Evolutionary conservation across 805 yeast genomes (phyloP).

Genomic region (Jamesozyma gamospora): DNA sequence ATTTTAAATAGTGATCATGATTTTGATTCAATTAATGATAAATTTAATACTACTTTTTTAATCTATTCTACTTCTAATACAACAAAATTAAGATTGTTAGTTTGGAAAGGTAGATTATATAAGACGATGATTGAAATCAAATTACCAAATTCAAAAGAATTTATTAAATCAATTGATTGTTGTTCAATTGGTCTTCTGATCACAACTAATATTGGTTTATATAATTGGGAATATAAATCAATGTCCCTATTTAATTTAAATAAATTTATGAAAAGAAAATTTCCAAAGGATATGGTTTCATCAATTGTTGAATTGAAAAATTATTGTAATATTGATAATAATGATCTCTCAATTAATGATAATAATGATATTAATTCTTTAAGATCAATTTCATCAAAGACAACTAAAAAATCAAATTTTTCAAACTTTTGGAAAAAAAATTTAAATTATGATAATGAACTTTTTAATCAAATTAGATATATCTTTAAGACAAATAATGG

Average conservation of each 20-base stretch:
- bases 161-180: conserved; percentile 12
- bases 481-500: conserved; percentile 5
- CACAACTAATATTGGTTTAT: conserved; percentile 16
- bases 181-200: conserved; percentile 13
- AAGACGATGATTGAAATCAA: conserved; percentile 17
- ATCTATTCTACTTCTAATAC: conserved; percentile 12
- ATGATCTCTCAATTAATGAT: no score
- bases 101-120: conserved; percentile 25
- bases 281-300: conserved; percentile 14
- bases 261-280: conserved; percentile 13
- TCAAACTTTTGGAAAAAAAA: conserved; percentile 15
- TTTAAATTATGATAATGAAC: neutral
- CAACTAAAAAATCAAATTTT: conserved; percentile 14
- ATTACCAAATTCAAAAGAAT: conserved; percentile 14
- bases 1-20: neutral
- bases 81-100: conserved; percentile 17
- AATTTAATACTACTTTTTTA: conserved; percentile 11
- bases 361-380: conserved; percentile 4
- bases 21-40: conserved; percentile 2
- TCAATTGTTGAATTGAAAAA: conserved; percentile 12
- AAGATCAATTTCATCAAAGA: conserved; percentile 3
- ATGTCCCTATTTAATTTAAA: conserved; percentile 12
- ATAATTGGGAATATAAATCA: conserved; percentile 17
- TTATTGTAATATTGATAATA: neutral
- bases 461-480: conserved; percentile 6